phyloP scores from a whole-genome alignment of 768 basidiomycete species.

The Polyporus arcularius region DNA sequence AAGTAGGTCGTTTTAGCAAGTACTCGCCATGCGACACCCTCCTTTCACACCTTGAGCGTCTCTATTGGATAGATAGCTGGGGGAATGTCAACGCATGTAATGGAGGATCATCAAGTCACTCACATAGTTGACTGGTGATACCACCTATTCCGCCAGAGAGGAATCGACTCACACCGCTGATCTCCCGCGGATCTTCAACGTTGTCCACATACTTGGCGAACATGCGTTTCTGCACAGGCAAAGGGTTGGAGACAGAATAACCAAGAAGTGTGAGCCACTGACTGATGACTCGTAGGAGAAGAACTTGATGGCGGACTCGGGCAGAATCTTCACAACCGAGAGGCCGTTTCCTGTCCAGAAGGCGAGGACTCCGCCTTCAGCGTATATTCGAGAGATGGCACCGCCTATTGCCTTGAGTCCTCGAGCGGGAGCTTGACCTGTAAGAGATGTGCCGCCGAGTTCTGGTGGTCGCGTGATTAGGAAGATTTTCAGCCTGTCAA shows the following conservation, averaged over 20 bases:
- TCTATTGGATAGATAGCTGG: conserved; percentile 97
- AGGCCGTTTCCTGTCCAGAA: conserved; percentile 99
- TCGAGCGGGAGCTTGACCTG: conserved; percentile 45
- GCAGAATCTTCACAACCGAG: conserved; percentile 94
- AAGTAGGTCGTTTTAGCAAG: not conserved
- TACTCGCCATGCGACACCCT: too few species aligned
- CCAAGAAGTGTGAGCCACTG: conserved; percentile 32
- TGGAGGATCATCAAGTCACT: conserved; percentile 30
- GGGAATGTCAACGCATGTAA: conserved; percentile 10
- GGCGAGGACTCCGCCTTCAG: conserved; percentile 83
- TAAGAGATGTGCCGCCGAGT: conserved; percentile 54
- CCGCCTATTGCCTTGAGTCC: conserved; percentile 65
- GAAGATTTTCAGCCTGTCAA: conserved; percentile 95
- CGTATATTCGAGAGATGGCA: conserved; percentile 81
- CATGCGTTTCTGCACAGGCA: conserved; percentile 73
- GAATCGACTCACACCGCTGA: conserved; percentile 91
- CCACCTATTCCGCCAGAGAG: conserved; percentile 95
- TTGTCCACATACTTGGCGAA: conserved; percentile 91
- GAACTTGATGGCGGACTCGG: conserved; percentile 99
- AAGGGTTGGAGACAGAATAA: not conserved
- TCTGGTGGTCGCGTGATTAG: conserved; percentile 88
- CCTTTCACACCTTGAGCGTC: conserved; percentile 74
- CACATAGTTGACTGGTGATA: conserved; percentile 88
- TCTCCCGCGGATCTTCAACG: conserved; percentile 85
- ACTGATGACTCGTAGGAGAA: conserved; percentile 93